Evolutionary conservation across 495 filamentous ascomycete genomes (phyloP), one percentile per base, ranked within the genome.

Genomic region (Aspergillus ostianus): DNA sequence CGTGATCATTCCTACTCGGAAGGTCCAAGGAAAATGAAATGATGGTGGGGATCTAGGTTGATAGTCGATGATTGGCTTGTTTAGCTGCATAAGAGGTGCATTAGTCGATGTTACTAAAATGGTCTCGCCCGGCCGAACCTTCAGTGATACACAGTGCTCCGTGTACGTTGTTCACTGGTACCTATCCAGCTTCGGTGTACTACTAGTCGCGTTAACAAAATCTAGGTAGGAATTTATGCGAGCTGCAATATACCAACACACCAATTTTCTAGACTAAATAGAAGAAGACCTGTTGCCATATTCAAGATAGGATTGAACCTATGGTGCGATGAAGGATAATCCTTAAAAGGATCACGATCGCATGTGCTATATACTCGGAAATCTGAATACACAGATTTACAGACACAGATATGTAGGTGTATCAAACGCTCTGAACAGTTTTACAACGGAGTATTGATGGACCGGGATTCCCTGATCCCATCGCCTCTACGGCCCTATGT

Each of bases 41-140:
- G 23, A 48, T 13, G 18, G 50, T 47, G 27, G 26, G 47, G 47
- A 53, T 49, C 27, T 59, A 47, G 27, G 44, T 21, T 30, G 41
- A 48, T 57, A 51, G 47, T 58, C 15, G 47, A 49, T 54, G 53
- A 60, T 58, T 63, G 21, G 55, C 46, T 47, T 45, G 21, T 45
- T 60, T 66, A 63, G 57, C 15, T 60, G 64, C 57, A 66, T 52
- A 55, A 51, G 54, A 44, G 60, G 21, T 56, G 64, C 64, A 66
- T 49, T 66, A 60, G 59, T 51, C 45, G 55, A 50, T 51, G 55
- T 55, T 45, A 57, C 55, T 59, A 59, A 44, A 32, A 9, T 26
- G 13, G 23, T 18, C 21, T 47, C 41, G 44, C 27, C 47, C 32
- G 23, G 23, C 19, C 23, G 47, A 18, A 20, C 18, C 19, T 20